Conservation (phyloP, 2,329 filamentous ascomycete species). For the Aspergillus spinulosporus region DNA sequence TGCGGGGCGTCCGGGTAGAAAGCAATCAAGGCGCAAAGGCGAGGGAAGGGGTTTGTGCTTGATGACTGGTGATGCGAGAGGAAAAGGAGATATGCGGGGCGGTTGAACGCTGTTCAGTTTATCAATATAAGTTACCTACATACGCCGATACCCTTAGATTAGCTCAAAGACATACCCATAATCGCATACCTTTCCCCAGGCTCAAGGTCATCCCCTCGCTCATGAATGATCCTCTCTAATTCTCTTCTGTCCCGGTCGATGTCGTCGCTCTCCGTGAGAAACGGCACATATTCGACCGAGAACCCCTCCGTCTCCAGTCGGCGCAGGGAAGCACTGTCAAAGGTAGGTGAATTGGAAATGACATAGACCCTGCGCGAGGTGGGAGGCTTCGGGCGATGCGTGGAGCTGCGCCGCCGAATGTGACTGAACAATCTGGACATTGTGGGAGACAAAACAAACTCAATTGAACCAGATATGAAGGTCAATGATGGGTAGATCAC, state of each 20-base stretch:
- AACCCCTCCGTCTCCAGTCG: constrained; percentile 62
- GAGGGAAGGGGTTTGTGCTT: constrained; percentile 57
- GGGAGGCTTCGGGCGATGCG: constrained; percentile 10
- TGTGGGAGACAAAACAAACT: not conserved
- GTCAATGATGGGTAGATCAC: not conserved
- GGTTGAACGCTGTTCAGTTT: constrained; percentile 51
- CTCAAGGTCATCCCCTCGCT: constrained; percentile 55
- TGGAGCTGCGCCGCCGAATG: constrained; percentile 9
- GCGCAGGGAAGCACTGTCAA: constrained; percentile 53
- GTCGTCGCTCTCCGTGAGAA: constrained; percentile 28
- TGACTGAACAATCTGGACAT: constrained; percentile 6
- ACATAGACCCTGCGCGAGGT: constrained; percentile 30
- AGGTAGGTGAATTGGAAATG: constrained; percentile 38
- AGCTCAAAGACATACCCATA: constrained; percentile 48
- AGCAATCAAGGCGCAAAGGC: constrained; percentile 58
- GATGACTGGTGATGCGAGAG: constrained; percentile 43
- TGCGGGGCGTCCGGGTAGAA: constrained; percentile 51
- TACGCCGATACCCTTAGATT: not conserved
- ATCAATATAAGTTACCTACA: not conserved
- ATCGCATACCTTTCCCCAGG: constrained; percentile 59
- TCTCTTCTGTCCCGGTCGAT: constrained; percentile 51
- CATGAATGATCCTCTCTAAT: constrained; percentile 51
- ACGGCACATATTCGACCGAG: constrained; percentile 55
- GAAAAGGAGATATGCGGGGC: constrained; percentile 58
- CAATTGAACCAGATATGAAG: not conserved